A percentile compares a stretch with the other conserved stretches of the same genome.
These are phyloP conservation scores for Fraxinus quadrangulata DNA, from an alignment of 257 asterid species.

Conservation along the genomic window DNA sequence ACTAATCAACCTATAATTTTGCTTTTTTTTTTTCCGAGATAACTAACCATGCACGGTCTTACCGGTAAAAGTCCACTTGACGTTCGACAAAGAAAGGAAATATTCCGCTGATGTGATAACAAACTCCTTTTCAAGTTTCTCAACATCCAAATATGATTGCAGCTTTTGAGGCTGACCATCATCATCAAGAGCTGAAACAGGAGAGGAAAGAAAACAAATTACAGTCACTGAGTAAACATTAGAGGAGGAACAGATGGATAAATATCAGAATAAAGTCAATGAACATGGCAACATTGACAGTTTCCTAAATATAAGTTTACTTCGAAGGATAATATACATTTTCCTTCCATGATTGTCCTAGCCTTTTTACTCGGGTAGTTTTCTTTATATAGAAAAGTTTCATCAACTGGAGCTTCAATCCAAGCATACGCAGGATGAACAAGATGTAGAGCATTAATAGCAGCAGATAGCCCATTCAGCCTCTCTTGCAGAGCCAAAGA, in stretches of 20 bases:
- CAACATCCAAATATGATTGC: constrained; percentile 63
- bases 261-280: constrained; percentile 12
- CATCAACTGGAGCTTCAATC: constrained; percentile 70
- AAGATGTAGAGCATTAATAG: constrained; percentile 92
- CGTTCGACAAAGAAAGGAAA: constrained; percentile 62
- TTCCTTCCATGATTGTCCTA: constrained; percentile 62
- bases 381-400: constrained; percentile 43
- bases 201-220: constrained; percentile 12
- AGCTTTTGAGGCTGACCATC: constrained; percentile 55
- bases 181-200: constrained; percentile 56
- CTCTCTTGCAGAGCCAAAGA: constrained; percentile 78
- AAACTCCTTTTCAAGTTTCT: constrained; percentile 86
- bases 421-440: constrained; percentile 93
- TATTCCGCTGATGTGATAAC: constrained; percentile 76
- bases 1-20: not conserved
- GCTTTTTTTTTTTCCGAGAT: too few relatives aligned
- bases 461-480: constrained; percentile 81
- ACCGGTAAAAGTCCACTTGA: constrained; percentile 76
- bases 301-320: constrained; percentile 23
- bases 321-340: constrained; percentile 43
- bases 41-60: constrained; percentile 29
- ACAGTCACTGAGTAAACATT: constrained; percentile 8
- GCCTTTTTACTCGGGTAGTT: constrained; percentile 81
- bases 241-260: constrained; percentile 7
- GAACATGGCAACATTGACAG: constrained; percentile 16